Conservation (phyloP, 106 monocot species). For the Hemerocallis citrina region DNA sequence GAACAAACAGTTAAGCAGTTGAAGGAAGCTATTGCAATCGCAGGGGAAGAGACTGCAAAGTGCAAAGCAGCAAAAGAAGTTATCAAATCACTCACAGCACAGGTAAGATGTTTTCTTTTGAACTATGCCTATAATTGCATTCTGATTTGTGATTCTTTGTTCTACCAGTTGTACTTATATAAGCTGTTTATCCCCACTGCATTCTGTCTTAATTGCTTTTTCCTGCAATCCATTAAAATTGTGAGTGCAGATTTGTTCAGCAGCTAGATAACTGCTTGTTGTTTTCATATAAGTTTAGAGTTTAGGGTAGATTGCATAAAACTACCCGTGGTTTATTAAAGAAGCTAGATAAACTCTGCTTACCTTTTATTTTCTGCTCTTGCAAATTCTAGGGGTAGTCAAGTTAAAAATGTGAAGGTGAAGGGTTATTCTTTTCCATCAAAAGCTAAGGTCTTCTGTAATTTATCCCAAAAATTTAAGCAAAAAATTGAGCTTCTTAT, state of each 20-base stretch:
- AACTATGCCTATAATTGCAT: background rate
- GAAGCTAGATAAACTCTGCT: too few relatives aligned
- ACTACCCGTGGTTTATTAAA: too few relatives aligned
- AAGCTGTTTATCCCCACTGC: background rate
- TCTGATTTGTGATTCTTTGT: background rate
- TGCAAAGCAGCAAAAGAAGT: conserved; percentile 99
- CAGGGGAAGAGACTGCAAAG: conserved; percentile 91
- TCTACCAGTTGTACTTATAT: background rate
- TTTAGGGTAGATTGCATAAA: too few relatives aligned
- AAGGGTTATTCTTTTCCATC: too few relatives aligned
- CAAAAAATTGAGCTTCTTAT: too few relatives aligned
- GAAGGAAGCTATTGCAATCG: conserved; percentile 83
- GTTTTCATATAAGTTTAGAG: too few relatives aligned
- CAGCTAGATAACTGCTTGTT: background rate
- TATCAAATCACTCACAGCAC: conserved; percentile 90
- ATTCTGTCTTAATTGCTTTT: background rate
- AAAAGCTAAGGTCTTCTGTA: too few relatives aligned
- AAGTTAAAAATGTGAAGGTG: too few relatives aligned
- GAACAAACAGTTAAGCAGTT: conserved; percentile 85
- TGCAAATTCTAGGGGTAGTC: too few relatives aligned
- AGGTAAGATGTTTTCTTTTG: conserved; percentile 36
- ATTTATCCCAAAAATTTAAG: too few relatives aligned
- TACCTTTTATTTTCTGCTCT: too few relatives aligned
- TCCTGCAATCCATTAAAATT: background rate
- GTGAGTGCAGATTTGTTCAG: background rate